Percentiles rank a stretch among this genome's conserved stretches.
These are phyloP conservation scores for Chlorella sp. DNA, from an alignment of 139 green algal species.

Conservation along the genomic window DNA sequence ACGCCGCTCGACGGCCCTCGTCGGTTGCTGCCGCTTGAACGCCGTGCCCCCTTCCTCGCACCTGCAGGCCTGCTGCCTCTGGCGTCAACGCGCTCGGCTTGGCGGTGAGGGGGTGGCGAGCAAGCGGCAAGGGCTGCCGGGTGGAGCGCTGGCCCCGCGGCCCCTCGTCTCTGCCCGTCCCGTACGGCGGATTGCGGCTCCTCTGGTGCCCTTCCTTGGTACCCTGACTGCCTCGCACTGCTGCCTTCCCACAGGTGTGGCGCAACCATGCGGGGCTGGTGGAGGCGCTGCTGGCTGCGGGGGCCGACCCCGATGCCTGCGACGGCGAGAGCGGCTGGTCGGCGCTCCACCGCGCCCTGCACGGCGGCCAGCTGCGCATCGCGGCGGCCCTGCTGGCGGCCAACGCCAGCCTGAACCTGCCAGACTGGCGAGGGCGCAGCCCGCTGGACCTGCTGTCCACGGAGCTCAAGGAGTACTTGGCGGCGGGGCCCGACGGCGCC, in stretches of 20 bases:
- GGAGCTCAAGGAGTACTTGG: constrained; percentile 60
- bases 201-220: background rate
- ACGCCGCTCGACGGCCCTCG: background rate
- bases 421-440: constrained; percentile 73
- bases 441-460: constrained; percentile 86
- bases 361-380: constrained; percentile 83
- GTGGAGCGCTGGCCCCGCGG: background rate
- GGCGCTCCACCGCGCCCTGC: constrained; percentile 86
- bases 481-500: background rate
- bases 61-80: constrained; percentile 28
- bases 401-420: constrained; percentile 55
- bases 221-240: background rate
- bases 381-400: constrained; percentile 74
- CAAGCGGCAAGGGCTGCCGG: background rate
- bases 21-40: background rate
- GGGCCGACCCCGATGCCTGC: constrained; percentile 48
- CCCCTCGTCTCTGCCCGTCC: background rate
- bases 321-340: constrained; percentile 87
- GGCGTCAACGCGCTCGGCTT: constrained; percentile 40
- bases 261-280: constrained; percentile 65
- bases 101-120: constrained; percentile 4
- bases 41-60: background rate
- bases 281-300: constrained; percentile 60
- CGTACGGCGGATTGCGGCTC: no score
- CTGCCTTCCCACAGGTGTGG: constrained; percentile 61